Percentiles rank a stretch among this genome's conserved stretches.
Conservation (phyloP, 139 green algal genomes). For the Picochlorum costavermella region DNA sequence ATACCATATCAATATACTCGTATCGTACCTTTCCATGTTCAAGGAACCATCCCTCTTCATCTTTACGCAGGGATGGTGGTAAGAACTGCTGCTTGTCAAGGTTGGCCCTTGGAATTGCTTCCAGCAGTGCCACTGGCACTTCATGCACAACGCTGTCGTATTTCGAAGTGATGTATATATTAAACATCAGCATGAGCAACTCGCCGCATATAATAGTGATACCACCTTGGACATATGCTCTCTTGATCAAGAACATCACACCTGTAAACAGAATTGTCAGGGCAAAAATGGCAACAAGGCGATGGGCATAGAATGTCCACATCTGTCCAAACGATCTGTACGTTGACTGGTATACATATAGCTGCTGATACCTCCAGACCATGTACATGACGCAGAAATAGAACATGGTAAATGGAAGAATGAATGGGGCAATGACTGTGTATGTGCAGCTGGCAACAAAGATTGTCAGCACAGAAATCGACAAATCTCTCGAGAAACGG, state of each 20-base stretch:
- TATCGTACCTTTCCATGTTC: slow-evolving; percentile 18
- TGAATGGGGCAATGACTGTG: slow-evolving; percentile 51
- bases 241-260: slow-evolving; percentile 35
- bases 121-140: slow-evolving; percentile 10
- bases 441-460: slow-evolving; percentile 21
- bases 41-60: slow-evolving; percentile 14
- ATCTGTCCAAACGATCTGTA: slow-evolving; percentile 33
- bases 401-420: slow-evolving; percentile 45
- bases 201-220: slow-evolving; percentile 22
- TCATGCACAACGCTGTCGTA: slow-evolving; percentile 18
- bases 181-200: slow-evolving; percentile 19
- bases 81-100: slow-evolving; percentile 23
- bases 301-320: slow-evolving; percentile 20
- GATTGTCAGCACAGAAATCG: slow-evolving; percentile 13
- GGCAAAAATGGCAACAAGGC: slow-evolving; percentile 30
- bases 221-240: slow-evolving; percentile 23
- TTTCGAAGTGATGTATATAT: slow-evolving; percentile 16
- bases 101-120: background rate
- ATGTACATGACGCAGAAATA: slow-evolving; percentile 42
- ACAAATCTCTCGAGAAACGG: slow-evolving; percentile 24
- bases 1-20: too few relatives aligned
- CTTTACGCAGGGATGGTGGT: slow-evolving; percentile 16
- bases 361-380: slow-evolving; percentile 50
- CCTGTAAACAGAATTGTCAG: slow-evolving; percentile 36
- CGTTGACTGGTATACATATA: slow-evolving; percentile 41